Percentiles rank a stretch among this genome's conserved stretches.
Conservation (phyloP, 176 grass and related monocot species). For the Bolboschoenus planiculmis region DNA sequence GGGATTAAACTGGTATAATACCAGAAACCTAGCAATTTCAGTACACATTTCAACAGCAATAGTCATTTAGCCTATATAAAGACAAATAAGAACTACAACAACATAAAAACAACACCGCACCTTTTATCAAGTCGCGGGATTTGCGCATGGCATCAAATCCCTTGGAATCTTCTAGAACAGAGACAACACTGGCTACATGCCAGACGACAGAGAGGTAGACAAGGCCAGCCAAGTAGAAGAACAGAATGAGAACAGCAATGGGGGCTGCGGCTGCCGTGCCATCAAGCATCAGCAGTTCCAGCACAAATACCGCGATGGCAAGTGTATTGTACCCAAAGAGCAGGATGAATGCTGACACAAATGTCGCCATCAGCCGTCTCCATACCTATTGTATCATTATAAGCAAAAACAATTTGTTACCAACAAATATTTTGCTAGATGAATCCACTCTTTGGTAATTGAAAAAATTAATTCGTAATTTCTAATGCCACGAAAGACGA, state of each 20-base stretch:
- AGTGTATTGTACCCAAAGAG: constrained; percentile 58
- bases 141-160: constrained; percentile 76
- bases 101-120: not conserved
- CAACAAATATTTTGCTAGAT: not conserved
- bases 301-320: constrained; percentile 25
- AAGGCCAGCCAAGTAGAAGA: constrained; percentile 40
- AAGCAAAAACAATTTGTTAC: not conserved
- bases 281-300: constrained; percentile 34
- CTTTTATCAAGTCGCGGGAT: constrained; percentile 46
- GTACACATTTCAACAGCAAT: not conserved
- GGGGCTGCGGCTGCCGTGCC: constrained; percentile 27
- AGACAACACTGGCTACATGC: constrained; percentile 89
- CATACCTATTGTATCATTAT: constrained; percentile 41
- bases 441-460: not conserved
- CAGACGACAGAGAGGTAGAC: constrained; percentile 77
- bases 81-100: not conserved
- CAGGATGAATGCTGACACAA: constrained; percentile 71
- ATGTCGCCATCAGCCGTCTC: constrained; percentile 69
- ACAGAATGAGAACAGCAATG: constrained; percentile 21
- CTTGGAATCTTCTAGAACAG: constrained; percentile 75
- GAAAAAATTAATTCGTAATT: not conserved
- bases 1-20: not conserved
- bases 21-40: not conserved
- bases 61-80: not conserved
- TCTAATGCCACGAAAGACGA: not conserved